Conservation (phyloP, 371 early-diverging fungal genomes). For the Neoconidiobolus thromboides region DNA sequence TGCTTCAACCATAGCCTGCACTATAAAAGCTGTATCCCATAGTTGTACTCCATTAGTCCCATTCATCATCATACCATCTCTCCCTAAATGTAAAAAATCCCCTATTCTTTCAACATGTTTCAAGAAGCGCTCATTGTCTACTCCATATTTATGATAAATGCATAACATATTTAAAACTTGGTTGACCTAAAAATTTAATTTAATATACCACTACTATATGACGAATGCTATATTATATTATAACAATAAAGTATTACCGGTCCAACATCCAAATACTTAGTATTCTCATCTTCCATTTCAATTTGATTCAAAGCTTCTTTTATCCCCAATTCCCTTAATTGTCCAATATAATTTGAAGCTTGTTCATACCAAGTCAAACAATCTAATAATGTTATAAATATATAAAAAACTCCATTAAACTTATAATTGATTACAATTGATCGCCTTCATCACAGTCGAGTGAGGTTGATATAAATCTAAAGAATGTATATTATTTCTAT, state of each 20-base stretch:
- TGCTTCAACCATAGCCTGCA: slow-evolving; percentile 57
- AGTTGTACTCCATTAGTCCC: slow-evolving; percentile 96
- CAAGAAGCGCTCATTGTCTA: slow-evolving; percentile 57
- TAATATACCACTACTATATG: neutral
- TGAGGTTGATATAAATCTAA: slow-evolving; percentile 79
- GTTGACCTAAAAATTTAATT: slow-evolving; percentile 34
- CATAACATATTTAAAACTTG: slow-evolving; percentile 82
- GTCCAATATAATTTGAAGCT: slow-evolving; percentile 19
- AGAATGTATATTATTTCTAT: slow-evolving; percentile 60
- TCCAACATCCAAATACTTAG: slow-evolving; percentile 70
- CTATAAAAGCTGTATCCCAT: slow-evolving; percentile 86
- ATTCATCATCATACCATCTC: slow-evolving; percentile 85
- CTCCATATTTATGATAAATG: slow-evolving; percentile 64
- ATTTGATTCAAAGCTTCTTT: slow-evolving; percentile 60
- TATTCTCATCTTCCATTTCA: slow-evolving; percentile 75
- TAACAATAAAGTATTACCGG: slow-evolving; percentile 25
- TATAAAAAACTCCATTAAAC: slow-evolving; percentile 5
- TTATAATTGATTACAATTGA: slow-evolving; percentile 30
- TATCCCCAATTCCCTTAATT: slow-evolving; percentile 49
- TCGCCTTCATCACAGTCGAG: slow-evolving; percentile 46
- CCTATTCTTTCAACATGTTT: slow-evolving; percentile 46
- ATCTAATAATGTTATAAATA: slow-evolving; percentile 11
- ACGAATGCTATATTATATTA: neutral
- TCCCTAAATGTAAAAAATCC: slow-evolving; percentile 81
- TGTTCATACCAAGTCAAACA: slow-evolving; percentile 43